Base-by-base conservation (phyloP, 1,284 basidiomycete genomes). In the Thecaphora frezii region DNA sequence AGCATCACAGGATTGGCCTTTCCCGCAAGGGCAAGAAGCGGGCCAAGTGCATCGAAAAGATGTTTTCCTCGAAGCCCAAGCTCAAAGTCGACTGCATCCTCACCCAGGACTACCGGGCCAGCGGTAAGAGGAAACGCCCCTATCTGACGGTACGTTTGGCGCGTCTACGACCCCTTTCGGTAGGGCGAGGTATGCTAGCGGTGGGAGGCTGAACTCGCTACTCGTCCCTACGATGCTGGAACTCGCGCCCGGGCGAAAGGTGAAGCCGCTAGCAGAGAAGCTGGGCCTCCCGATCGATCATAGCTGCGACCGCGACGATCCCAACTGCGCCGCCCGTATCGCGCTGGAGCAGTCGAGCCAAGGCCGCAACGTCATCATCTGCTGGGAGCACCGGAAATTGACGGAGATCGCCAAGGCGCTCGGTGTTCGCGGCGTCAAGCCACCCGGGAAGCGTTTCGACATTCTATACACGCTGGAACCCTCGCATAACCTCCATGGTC, bases 251-350 rank as follows among this genome's bases (percentile, higher is more conserved):
- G n/a, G n/a, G n/a, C n/a, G n/a, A 36, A 79, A 79, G 13, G 79
- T 80, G 41, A 62, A 68, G 48, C 69, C 71, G 2, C 63, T 80
- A 18, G 77, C 76, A 1, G 40, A 70, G 9, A 57, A 67, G 37
- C 64, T 80, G 12, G 74, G 73, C 9, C 46, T 80, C 19, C 52
- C 40, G 9, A 67, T 80, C 40, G 71, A 80, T 56, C 68, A 71
- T 21, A 54, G 61, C 28, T 80, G 76, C 58, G 68, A 78, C 24
- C 63, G 71, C 24, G 71, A 77, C 38, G 78, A 80, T 33, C 43
- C 63, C 13, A 47, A 63, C 40, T 78, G 78, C 51, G 78, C 74
- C 1, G 45, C 51, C 12, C 36, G 51, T 13, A 51, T 62, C 28
- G 66, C 79, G 13, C 41, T 52, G n/a, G 46, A 50, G 24, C 77